phyloP scores from a whole-genome alignment of 2,329 filamentous ascomycete species.

The Mariannaea elegans region DNA sequence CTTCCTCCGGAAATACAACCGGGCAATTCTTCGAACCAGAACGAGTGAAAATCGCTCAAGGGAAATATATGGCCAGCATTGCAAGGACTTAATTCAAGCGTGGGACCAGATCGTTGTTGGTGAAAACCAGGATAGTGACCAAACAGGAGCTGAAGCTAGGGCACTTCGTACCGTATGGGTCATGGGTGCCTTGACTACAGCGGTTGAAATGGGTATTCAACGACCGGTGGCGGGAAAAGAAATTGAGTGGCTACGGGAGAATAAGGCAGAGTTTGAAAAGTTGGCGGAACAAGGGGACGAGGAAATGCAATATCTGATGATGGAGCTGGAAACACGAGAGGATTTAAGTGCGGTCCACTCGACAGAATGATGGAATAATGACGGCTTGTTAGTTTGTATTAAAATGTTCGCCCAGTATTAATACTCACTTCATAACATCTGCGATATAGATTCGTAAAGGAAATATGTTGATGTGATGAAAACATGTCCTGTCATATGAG shows the following conservation, averaged over 20 bases:
- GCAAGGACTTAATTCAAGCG: background rate
- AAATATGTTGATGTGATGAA: no score
- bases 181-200: background rate
- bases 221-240: background rate
- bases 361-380: background rate
- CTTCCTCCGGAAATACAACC: background rate
- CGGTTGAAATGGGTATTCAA: background rate
- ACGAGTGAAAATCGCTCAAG: background rate
- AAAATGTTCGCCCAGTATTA: no score
- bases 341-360: background rate
- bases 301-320: background rate
- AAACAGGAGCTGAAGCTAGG: background rate
- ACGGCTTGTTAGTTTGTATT: no score
- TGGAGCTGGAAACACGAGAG: background rate
- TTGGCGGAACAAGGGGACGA: background rate
- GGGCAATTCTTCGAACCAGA: background rate
- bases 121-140: background rate
- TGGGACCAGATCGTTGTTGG: background rate
- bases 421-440: no score
- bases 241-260: background rate
- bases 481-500: no score
- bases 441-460: no score
- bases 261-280: background rate
- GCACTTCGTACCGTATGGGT: background rate
- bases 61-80: background rate